Conservation (phyloP, 108 stramenopile species). For the Seminavis robusta region DNA sequence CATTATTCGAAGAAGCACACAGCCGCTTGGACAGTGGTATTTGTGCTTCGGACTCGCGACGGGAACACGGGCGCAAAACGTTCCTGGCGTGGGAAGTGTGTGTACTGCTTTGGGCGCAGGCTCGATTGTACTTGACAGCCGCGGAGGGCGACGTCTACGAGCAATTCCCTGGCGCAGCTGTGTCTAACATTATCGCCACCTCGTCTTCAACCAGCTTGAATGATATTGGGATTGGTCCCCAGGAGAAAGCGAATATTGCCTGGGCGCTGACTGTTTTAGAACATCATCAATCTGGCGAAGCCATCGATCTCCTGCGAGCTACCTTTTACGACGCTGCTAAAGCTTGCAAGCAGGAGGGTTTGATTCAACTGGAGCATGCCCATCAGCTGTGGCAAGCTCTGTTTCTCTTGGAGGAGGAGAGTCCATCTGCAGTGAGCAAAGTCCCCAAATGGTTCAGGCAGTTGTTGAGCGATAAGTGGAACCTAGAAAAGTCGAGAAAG, state of each 20-base stretch:
- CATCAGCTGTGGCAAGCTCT: conserved; percentile 89
- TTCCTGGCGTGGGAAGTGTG: conserved; percentile 68
- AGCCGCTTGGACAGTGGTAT: conserved; percentile 19
- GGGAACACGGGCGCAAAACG: conserved; percentile 7
- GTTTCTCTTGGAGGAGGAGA: conserved; percentile 61
- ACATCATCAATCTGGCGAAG: conserved; percentile 36
- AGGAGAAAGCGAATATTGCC: conserved; percentile 81
- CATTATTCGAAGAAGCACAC: conserved; percentile 56
- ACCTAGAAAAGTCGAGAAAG: conserved; percentile 56
- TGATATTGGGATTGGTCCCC: conserved; percentile 46
- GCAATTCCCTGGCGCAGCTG: conserved; percentile 46
- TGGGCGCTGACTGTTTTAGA: conserved; percentile 80
- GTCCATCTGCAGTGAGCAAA: conserved; percentile 50
- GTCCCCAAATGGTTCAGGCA: conserved; percentile 56
- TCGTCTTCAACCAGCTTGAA: conserved; percentile 12
- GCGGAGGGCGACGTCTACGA: conserved; percentile 44
- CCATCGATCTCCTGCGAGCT: conserved; percentile 39
- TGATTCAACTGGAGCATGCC: conserved; percentile 80
- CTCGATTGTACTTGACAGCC: conserved; percentile 57
- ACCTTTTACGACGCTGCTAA: conserved; percentile 53
- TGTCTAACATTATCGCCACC: conserved; percentile 24
- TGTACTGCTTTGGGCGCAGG: conserved; percentile 77
- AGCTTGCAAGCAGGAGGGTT: conserved; percentile 31
- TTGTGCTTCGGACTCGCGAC: background rate
- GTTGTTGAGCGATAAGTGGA: conserved; percentile 67